Conservation (phyloP, 805 yeast genomes). For the Teunomyces funiuensis region DNA sequence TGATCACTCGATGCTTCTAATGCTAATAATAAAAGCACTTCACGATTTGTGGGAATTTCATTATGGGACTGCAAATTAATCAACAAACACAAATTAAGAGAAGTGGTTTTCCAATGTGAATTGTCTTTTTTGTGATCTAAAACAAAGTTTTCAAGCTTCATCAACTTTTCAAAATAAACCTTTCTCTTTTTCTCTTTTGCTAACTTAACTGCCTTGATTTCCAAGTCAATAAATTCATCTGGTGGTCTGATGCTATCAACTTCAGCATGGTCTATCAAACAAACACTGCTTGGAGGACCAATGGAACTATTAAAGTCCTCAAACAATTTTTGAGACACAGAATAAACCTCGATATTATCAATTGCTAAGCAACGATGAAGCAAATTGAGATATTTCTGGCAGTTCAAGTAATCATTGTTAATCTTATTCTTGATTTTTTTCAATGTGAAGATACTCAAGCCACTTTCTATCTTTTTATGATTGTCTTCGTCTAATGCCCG, state of each 20-base stretch:
- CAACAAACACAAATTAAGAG: constrained; percentile 50
- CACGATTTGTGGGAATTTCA: constrained; percentile 44
- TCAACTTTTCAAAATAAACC: constrained; percentile 39
- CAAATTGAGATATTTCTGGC: constrained; percentile 47
- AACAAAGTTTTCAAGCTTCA: constrained; percentile 41
- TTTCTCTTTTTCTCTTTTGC: constrained; percentile 63
- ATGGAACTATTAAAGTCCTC: constrained; percentile 28
- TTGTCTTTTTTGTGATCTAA: constrained; percentile 25
- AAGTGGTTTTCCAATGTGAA: constrained; percentile 58
- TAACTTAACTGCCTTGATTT: constrained; percentile 55
- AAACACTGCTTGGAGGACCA: constrained; percentile 38
- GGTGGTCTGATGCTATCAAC: constrained; percentile 58
- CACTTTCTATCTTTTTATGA: constrained; percentile 59
- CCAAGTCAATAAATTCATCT: constrained; percentile 54
- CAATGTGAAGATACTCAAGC: constrained; percentile 56
- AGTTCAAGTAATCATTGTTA: constrained; percentile 54
- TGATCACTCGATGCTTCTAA: constrained; percentile 57
- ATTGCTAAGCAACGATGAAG: constrained; percentile 55
- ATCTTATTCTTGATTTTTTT: constrained; percentile 59
- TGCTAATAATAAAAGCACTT: constrained; percentile 44
- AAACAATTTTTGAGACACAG: constrained; percentile 54
- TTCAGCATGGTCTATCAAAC: constrained; percentile 47
- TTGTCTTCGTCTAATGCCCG: constrained; percentile 44
- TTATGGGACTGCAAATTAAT: constrained; percentile 52
- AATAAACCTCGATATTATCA: constrained; percentile 56